Evolutionary conservation across 129 eudicot species (phyloP).

Genomic region (Flaveria brownii): DNA sequence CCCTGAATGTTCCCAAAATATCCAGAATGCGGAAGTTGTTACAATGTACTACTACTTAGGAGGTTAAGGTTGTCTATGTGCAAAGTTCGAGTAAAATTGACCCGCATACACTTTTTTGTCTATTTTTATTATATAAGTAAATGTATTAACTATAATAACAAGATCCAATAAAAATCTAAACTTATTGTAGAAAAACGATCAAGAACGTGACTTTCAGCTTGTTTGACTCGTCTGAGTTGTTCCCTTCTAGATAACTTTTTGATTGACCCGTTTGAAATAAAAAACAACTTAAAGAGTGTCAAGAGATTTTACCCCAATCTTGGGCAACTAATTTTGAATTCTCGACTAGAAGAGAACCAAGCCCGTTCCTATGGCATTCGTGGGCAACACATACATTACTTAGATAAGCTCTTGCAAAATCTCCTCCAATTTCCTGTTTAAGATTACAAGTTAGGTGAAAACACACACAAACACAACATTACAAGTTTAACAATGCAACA

Average conservation of each 20-base stretch:
- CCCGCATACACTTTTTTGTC: background rate
- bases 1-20: constrained; percentile 47
- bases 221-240: background rate
- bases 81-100: background rate
- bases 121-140: background rate
- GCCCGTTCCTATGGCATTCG: constrained; percentile 76
- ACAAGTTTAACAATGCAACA: background rate
- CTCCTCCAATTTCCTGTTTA: constrained; percentile 73
- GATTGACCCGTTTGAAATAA: constrained; percentile 3
- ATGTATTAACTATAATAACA: too few relatives aligned
- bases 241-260: constrained; percentile 7
- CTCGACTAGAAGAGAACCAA: constrained; percentile 60
- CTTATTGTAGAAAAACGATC: background rate
- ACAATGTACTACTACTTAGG: background rate
- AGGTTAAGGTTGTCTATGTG: background rate
- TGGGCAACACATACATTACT: constrained; percentile 91
- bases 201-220: background rate
- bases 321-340: constrained; percentile 67
- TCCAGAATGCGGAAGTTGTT: background rate
- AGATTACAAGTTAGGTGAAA: constrained; percentile 1
- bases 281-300: background rate
- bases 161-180: background rate
- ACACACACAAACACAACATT: background rate
- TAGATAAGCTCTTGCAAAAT: constrained; percentile 81
- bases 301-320: constrained; percentile 68